phyloP scores from a whole-genome alignment of 352 stramenopile genomes.

The Poterioochromonas sp. region DNA sequence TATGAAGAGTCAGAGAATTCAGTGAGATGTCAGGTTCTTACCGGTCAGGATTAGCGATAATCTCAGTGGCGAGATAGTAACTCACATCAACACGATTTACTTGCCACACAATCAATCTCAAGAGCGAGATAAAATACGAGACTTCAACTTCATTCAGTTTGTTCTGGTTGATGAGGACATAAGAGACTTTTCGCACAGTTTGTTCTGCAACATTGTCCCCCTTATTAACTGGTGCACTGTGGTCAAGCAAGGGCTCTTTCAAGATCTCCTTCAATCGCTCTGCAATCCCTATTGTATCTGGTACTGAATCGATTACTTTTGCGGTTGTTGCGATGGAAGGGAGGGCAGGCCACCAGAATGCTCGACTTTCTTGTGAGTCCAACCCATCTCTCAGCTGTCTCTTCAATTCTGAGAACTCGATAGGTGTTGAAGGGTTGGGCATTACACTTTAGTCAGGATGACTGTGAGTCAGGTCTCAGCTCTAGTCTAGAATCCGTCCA shows the following conservation, averaged over 20 bases:
- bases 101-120: neutral
- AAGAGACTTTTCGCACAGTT: neutral
- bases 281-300: neutral
- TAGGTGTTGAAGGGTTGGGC: neutral
- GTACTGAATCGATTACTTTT: neutral
- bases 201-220: neutral
- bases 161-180: neutral
- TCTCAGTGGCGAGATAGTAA: neutral
- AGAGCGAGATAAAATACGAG: neutral
- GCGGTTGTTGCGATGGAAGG: conserved; percentile 3
- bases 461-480: conserved; percentile 8
- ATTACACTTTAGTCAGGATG: conserved; percentile 14
- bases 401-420: conserved; percentile 4
- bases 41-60: neutral
- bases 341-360: conserved; percentile 14
- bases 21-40: too few species aligned
- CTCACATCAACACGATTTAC: neutral
- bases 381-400: neutral
- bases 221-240: neutral
- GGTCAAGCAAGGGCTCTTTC: neutral
- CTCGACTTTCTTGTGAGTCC: neutral
- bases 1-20: too few species aligned
- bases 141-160: neutral
- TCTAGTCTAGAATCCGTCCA: conserved; percentile 11
- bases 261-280: neutral